Evolutionary conservation across 345 rosid genomes (phyloP), one percentile per base, ranked within the genome.

Genomic region (Corchorus capsularis): DNA sequence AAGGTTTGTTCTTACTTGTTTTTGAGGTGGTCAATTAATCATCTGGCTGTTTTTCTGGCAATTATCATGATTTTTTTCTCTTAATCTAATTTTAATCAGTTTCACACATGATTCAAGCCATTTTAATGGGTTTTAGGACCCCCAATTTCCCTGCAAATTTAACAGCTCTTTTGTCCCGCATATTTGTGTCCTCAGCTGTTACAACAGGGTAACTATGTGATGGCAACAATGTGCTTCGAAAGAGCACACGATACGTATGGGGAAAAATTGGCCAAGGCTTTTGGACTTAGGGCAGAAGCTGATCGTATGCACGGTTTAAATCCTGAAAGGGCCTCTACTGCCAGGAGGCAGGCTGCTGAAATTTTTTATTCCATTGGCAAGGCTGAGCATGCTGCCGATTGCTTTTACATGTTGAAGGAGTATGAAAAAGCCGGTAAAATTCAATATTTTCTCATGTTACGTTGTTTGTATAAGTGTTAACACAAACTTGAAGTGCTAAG

Each of bases 161-260:
- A 12, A 69, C 43, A 10, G 8, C 16, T 69, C n/a, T 8, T 50
- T 72, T 54, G 32, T 27, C 61, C 7, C 69, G 32, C 56, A 66
- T 37, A 9, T 17, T 56, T 67, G n/a, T 75, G 20, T 7, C 50
- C 35, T 71, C 83, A 89, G 91, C 86, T 89, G 35, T 83, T 86
- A 50, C 70, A 46, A 6, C 85, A 83, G 69, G 59, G 68, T 16
- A 86, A 84, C 55, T 89, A 77, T 75, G 83, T 76, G 63, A 86
- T 83, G 89, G 89, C 91, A 35, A 79, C 82, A 20, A 71, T 69
- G 75, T 89, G 91, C 61, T 89, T 89, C 47, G 84, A 80, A 80
- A 86, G 77, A 80, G 89, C 91, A 5, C 79, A 80, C 16, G 86
- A 82, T 66, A 52, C 34, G 1, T 69, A 78, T 4, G 83, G 89